Percentiles rank a stretch among this genome's conserved stretches.
Conservation (phyloP, 73 alveolate genomes). For the Paramecium biaurelia region DNA sequence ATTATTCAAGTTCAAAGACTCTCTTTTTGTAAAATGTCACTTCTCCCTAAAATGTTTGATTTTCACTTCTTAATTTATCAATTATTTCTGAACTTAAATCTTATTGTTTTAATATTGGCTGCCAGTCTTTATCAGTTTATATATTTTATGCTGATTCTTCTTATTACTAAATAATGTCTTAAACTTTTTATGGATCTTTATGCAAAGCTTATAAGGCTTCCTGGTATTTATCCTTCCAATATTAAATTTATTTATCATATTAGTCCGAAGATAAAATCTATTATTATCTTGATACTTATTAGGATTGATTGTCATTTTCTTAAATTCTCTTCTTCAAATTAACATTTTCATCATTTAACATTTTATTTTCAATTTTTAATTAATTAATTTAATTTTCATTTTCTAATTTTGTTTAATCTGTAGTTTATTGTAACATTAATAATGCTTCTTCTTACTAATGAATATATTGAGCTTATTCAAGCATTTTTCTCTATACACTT, state of each 20-base stretch:
- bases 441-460: not conserved
- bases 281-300: not conserved
- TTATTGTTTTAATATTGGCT: not conserved
- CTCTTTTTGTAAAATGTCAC: slow-evolving; percentile 26
- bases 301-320: not conserved
- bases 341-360: not conserved
- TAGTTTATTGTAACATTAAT: not conserved
- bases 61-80: not conserved
- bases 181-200: not conserved
- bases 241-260: not conserved
- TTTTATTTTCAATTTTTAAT: not conserved
- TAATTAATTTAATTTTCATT: not conserved
- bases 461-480: not conserved
- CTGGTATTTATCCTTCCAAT: slow-evolving; percentile 21
- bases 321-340: not conserved
- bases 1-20: not conserved
- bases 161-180: not conserved
- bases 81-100: not conserved
- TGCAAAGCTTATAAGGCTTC: not conserved
- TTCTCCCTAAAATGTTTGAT: not conserved
- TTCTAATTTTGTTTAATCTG: not conserved
- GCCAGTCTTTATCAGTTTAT: not conserved
- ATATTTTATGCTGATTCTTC: not conserved
- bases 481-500: not conserved
- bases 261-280: not conserved